Conservation (phyloP, 2,329 filamentous ascomycete species). For the Pestalotiopsis sp. region DNA sequence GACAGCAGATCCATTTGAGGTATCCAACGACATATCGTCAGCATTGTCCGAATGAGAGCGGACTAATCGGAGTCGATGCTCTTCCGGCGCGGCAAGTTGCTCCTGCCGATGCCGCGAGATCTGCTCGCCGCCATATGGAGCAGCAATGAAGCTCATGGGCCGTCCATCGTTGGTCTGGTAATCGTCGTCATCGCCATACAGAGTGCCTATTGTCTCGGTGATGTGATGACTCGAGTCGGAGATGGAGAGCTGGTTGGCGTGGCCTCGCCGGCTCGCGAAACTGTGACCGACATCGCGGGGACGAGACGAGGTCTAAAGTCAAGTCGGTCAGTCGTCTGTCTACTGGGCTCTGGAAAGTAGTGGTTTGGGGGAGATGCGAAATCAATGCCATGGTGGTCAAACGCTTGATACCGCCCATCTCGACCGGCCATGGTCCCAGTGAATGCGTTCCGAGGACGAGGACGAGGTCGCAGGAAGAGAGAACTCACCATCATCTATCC, state of each 20-base stretch:
- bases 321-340: background rate
- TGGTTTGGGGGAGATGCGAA: background rate
- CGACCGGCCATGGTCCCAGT: background rate
- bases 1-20: conserved; percentile 26
- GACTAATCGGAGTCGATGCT: conserved; percentile 43
- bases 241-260: conserved; percentile 64
- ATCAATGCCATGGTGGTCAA: background rate
- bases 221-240: conserved; percentile 93
- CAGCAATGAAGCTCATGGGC: conserved; percentile 75
- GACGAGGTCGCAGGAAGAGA: background rate
- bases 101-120: conserved; percentile 38
- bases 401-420: background rate
- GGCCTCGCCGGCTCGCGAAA: conserved; percentile 61
- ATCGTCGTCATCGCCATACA: conserved; percentile 79
- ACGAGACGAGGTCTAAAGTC: conserved; percentile 58
- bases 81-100: conserved; percentile 33
- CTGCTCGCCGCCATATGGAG: conserved; percentile 57
- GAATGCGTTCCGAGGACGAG: background rate
- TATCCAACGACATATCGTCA: conserved; percentile 28
- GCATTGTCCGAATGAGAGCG: conserved; percentile 51
- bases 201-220: conserved; percentile 88
- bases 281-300: conserved; percentile 59
- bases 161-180: conserved; percentile 52
- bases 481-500: conserved; percentile 19
- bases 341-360: background rate